Evolutionary conservation across 2,329 filamentous ascomycete genomes (phyloP), one percentile per base, ranked within the genome.

Genomic region (Pyrenophora graminea): DNA sequence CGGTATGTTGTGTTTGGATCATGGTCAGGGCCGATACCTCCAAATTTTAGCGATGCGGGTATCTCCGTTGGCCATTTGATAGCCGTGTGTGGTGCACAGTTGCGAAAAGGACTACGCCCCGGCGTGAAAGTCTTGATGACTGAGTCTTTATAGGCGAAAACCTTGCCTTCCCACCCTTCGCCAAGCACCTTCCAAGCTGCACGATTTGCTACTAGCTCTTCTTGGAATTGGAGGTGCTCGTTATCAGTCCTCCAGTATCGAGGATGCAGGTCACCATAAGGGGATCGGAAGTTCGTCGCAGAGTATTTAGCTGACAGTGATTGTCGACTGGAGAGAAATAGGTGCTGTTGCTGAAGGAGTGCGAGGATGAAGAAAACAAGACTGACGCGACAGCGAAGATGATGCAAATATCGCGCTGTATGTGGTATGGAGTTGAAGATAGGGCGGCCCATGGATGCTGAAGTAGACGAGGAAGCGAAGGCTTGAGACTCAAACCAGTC

Each of bases 71-170:
- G 66, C 65, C 65, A 68, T 44, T 53, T 46, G 17, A 43, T 8
- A 8, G 33, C n/a, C 10, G 30, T n/a, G 3, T 54, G 44, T 3
- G 55, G 49, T 7, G 53, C 55, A 42, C 66, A 68, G 23, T 69
- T 69, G 2, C 66, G 59, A 30, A 66, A 62, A 3, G 66, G 63
- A 48, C 63, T 64, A 10, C 48, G 48, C 8, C 52, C 63, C 23
- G 63, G 55, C 9, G 52, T 58, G 25, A 64, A 67, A 2, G 63
- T 68, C 39, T 67, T 67, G 51, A 68, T 68, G 1, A 66, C 64
- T 2, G 49, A 60, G 32, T 58, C 48, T 27, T 60, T 50, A 6
- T 60, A 66, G 12, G 40, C 45, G 38, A 53, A 67, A 7, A 61
- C 64, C 12, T 55, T 62, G 15, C 66, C 66, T 45, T 69, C 64